Evolutionary conservation across 768 basidiomycete genomes (phyloP).

Genomic region (Mycena leptocephala): DNA sequence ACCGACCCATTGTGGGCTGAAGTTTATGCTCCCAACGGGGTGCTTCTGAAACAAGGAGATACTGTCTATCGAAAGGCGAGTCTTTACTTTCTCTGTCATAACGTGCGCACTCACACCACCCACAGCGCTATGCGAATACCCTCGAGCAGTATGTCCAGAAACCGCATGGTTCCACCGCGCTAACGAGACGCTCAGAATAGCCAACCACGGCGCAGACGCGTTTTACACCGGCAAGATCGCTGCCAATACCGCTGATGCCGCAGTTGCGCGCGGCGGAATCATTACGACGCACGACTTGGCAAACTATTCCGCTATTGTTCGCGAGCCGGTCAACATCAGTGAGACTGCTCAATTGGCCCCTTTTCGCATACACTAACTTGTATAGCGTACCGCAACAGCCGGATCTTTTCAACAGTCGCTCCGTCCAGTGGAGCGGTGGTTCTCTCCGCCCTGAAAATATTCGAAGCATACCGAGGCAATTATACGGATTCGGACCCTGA

Average conservation of each 20-base stretch:
- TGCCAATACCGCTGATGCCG: conserved; percentile 29
- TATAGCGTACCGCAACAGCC: conserved; percentile 39
- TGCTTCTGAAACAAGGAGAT: conserved; percentile 34
- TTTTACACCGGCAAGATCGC: conserved; percentile 42
- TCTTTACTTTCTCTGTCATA: not conserved
- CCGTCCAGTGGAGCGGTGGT: conserved; percentile 55
- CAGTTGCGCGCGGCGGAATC: conserved; percentile 34
- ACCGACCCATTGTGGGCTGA: conserved; percentile 45
- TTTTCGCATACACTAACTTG: not conserved
- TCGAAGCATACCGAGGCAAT: conserved; percentile 47
- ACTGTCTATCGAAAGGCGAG: conserved; percentile 39
- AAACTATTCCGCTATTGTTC: conserved; percentile 37
- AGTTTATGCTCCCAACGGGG: conserved; percentile 46
- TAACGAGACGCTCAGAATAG: conserved; percentile 14
- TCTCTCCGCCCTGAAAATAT: conserved; percentile 53
- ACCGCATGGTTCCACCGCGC: not conserved
- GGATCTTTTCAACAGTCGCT: conserved; percentile 55
- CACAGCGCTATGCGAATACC: conserved; percentile 44
- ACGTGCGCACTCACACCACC: not conserved
- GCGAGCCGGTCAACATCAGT: conserved; percentile 44
- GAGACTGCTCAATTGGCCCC: not conserved
- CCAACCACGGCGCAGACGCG: conserved; percentile 38
- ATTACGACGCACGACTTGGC: conserved; percentile 35
- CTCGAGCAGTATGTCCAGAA: conserved; percentile 27
- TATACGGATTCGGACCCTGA: conserved; percentile 40